phyloP scores from a whole-genome alignment of 805 yeast species.

The Candida taoyuanica region DNA sequence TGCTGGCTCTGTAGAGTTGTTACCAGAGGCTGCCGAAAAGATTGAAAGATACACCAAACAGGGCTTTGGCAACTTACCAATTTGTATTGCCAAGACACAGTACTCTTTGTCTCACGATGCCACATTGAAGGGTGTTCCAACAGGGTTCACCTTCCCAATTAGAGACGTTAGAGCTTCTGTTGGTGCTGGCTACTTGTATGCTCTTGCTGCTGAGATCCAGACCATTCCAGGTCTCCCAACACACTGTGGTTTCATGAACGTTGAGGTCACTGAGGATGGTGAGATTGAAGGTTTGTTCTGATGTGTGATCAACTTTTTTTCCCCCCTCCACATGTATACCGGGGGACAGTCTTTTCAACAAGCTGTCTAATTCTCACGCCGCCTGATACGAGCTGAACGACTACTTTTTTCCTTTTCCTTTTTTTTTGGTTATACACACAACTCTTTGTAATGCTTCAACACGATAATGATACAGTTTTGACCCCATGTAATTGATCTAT shows the following conservation, averaged over 20 bases:
- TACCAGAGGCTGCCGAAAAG: conserved; percentile 65
- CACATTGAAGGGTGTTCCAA: conserved; percentile 76
- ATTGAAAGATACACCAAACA: conserved; percentile 63
- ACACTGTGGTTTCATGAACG: conserved; percentile 82
- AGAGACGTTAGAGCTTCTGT: conserved; percentile 73
- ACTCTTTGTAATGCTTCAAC: conserved; percentile 3
- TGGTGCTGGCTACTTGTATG: conserved; percentile 84
- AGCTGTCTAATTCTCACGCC: not conserved
- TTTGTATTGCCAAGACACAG: conserved; percentile 84
- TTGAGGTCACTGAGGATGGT: conserved; percentile 74
- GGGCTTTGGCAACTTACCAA: conserved; percentile 74
- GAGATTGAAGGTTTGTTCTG: conserved; percentile 78
- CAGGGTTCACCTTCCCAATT: conserved; percentile 74
- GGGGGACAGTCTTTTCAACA: no score
- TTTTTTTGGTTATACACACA: no score
- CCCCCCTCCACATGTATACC: not conserved
- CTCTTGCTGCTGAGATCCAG: conserved; percentile 80
- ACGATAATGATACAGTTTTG: conserved; percentile 1
- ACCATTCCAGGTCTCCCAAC: conserved; percentile 86
- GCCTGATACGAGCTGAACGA: not conserved
- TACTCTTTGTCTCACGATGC: conserved; percentile 83
- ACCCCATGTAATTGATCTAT: no score
- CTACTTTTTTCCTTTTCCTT: no score
- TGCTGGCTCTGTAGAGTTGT: conserved; percentile 65
- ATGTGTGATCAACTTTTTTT: conserved; percentile 1